A percentile compares a stretch with the other conserved stretches of the same genome.
These are phyloP conservation scores for Flaveria robusta DNA, from an alignment of 129 eudicot genomes.

Conservation along the genomic window DNA sequence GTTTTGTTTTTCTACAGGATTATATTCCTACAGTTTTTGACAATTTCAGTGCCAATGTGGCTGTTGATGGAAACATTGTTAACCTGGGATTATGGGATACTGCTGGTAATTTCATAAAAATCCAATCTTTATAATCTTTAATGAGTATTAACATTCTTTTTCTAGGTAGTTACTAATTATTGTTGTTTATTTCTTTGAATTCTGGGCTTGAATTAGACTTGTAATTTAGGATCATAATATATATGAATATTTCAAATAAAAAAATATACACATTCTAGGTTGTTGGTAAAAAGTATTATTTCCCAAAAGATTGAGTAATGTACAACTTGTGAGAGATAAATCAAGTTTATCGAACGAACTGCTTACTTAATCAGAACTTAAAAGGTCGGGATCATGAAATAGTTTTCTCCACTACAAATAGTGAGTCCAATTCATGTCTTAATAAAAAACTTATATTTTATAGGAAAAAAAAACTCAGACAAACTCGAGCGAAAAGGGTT, in stretches of 20 bases:
- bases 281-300: not conserved
- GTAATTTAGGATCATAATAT: not conserved
- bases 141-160: not conserved
- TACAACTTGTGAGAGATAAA: not conserved
- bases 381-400: too few relatives aligned
- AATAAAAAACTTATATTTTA: not conserved
- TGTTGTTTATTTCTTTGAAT: not conserved
- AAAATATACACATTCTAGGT: not conserved
- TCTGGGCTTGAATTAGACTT: not conserved
- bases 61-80: constrained; percentile 93
- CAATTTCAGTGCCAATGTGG: constrained; percentile 97
- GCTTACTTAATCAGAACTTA: too few relatives aligned
- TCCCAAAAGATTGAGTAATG: not conserved
- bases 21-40: constrained; percentile 98
- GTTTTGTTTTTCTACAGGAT: constrained; percentile 54
- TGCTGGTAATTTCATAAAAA: constrained; percentile 61
- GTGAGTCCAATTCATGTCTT: not conserved
- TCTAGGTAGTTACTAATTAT: not conserved
- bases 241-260: not conserved
- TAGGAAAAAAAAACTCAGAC: not conserved
- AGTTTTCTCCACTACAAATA: not conserved
- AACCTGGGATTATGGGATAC: constrained; percentile 98
- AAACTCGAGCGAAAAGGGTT: not conserved
- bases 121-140: constrained; percentile 19
- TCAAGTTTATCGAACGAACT: not conserved